Conservation (phyloP, 495 filamentous ascomycete genomes). For the Daldinia caldariorum region DNA sequence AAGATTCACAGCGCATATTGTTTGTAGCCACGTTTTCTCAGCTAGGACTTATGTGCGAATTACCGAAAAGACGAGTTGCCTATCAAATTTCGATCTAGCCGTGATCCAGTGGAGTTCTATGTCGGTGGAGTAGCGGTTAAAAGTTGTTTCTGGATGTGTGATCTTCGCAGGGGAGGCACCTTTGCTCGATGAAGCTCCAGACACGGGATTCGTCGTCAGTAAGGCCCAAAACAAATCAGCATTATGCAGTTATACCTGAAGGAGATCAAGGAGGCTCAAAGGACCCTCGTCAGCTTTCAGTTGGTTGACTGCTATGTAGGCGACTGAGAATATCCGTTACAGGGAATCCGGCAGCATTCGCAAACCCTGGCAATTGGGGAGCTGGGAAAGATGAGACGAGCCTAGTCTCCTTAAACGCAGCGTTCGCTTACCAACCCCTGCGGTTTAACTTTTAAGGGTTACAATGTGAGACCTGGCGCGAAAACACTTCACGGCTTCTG, state of each 20-base stretch:
- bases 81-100: conserved; percentile 29
- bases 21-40: conserved; percentile 26
- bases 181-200: conserved; percentile 43
- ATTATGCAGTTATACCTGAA: conserved; percentile 41
- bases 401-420: conserved; percentile 32
- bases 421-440: conserved; percentile 36
- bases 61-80: conserved; percentile 25
- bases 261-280: conserved; percentile 43
- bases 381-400: conserved; percentile 42
- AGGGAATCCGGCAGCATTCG: conserved; percentile 15
- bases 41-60: conserved; percentile 15
- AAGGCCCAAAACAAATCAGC: conserved; percentile 38
- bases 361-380: conserved; percentile 21
- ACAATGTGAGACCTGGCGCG: conserved; percentile 41
- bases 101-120: conserved; percentile 29
- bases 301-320: conserved; percentile 16
- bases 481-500: conserved; percentile 31
- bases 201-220: conserved; percentile 40
- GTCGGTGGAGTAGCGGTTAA: conserved; percentile 33
- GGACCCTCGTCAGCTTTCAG: conserved; percentile 11
- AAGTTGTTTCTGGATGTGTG: conserved; percentile 42
- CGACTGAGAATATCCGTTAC: conserved; percentile 11
- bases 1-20: conserved; percentile 20
- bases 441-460: conserved; percentile 25
- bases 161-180: conserved; percentile 38